A percentile compares a stretch with the other conserved stretches of the same genome.
Evolutionary conservation across 2,329 filamentous ascomycete genomes (phyloP).

Genomic region (Diplodia seriata): DNA sequence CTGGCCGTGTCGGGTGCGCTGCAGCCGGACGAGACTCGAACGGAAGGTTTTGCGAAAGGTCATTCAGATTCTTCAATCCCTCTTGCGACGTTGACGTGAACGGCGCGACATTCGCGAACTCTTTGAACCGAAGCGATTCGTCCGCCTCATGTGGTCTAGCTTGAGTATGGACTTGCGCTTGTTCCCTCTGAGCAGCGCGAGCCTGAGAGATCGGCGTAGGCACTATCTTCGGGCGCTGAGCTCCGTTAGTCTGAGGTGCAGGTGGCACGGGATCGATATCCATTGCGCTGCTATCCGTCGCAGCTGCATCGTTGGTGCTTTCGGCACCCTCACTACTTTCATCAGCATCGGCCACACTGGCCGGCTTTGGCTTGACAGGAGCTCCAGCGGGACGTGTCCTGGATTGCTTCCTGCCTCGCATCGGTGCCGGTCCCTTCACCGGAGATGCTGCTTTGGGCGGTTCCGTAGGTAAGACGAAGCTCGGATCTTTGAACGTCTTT

Average conservation of each 20-base stretch:
- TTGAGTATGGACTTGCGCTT: slow-evolving; percentile 22
- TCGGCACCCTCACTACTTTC: slow-evolving; percentile 32
- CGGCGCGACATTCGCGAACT: slow-evolving; percentile 58
- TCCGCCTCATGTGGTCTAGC: neutral
- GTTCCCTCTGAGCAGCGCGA: slow-evolving; percentile 15
- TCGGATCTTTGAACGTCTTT: slow-evolving; percentile 53
- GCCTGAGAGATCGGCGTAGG: slow-evolving; percentile 23
- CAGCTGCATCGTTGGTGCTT: slow-evolving; percentile 35
- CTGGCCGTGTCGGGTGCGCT: slow-evolving; percentile 50
- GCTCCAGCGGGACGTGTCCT: slow-evolving; percentile 8
- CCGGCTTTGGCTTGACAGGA: slow-evolving; percentile 20
- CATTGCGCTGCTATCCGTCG: slow-evolving; percentile 51
- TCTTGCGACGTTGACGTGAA: slow-evolving; percentile 53
- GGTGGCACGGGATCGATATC: slow-evolving; percentile 53
- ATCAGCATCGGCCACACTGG: slow-evolving; percentile 29
- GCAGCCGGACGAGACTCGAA: slow-evolving; percentile 63
- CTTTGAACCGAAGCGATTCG: slow-evolving; percentile 47
- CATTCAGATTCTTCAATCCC: slow-evolving; percentile 61
- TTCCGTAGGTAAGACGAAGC: slow-evolving; percentile 43
- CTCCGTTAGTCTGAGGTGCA: slow-evolving; percentile 26
- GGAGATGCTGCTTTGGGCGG: slow-evolving; percentile 37
- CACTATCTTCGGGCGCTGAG: slow-evolving; percentile 37
- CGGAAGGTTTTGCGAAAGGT: slow-evolving; percentile 62
- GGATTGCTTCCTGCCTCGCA: slow-evolving; percentile 25
- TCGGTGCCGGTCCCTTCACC: slow-evolving; percentile 22